Base-by-base conservation (phyloP, 2,329 filamentous ascomycete genomes). In the Cercospora sp. region DNA sequence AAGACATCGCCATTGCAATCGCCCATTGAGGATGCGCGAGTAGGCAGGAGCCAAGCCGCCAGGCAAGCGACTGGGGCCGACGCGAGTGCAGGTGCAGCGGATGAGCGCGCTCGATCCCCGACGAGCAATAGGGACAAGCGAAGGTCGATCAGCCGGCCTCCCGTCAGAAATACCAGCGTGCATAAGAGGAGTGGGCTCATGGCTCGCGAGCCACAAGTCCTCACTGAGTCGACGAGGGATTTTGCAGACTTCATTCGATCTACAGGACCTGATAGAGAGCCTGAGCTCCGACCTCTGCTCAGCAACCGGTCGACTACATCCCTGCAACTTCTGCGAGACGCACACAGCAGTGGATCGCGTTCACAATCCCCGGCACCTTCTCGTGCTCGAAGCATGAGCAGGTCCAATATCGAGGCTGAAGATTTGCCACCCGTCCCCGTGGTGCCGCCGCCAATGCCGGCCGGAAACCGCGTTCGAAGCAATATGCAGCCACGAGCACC, bases 241-340 rank as follows among this genome's bases (percentile, higher is more conserved):
- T 92, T 97, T 81, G 91, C 93, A 24, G 91, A 96, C 68, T 97
- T 97, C 77, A 92, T 97, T 75, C 90, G 92, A 68, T 91, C 91
- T 0, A 97, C 93, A 32, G 93, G 92, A 1, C 91, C 94, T 74
- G 66, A 74, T 71, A 68, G 74, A 61, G 77, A 78, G 67, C 72
- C 67, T 59, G 68, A 70, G 40, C 64, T 66, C 53, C 60, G 64
- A 24, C 70, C 72, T 24, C 65, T 74, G 51, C 59, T 71, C 61
- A 72, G 66, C 40, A 71, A 71, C 43, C 65, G 71, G 18, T 77
- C 76, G 13, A 71, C 70, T 6, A 72, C 74, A 5, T 76, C 74
- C 5, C 65, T 78, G 21, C 66, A 71, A 24, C 69, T 66, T 12
- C 34, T 67, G 9, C 60, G 66, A 32, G 63, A 65, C 55, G 59